Evolutionary conservation across 805 yeast species (phyloP).

Genomic region (Tetrapisispora iriomotensis): DNA sequence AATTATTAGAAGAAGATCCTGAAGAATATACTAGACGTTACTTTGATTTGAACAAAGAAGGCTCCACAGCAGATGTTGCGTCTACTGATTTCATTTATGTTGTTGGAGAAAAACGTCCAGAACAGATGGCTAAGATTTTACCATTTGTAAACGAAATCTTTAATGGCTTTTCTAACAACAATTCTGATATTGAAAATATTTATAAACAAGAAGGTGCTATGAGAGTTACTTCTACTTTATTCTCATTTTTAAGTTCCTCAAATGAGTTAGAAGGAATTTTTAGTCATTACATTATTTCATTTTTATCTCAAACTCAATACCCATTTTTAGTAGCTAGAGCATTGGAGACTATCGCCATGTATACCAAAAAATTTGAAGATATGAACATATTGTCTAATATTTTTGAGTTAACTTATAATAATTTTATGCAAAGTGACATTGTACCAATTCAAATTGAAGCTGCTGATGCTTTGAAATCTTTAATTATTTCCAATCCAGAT

Average conservation of each 20-base stretch:
- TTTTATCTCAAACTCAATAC: constrained; percentile 41
- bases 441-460: constrained; percentile 80
- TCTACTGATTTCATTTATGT: constrained; percentile 66
- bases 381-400: constrained; percentile 32
- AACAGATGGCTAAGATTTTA: constrained; percentile 43
- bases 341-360: constrained; percentile 44
- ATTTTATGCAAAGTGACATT: constrained; percentile 35
- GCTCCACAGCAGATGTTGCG: constrained; percentile 65
- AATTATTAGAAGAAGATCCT: constrained; percentile 70
- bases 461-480: constrained; percentile 77
- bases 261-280: constrained; percentile 59
- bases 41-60: constrained; percentile 56
- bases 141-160: constrained; percentile 47
- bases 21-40: constrained; percentile 70
- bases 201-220: constrained; percentile 74
- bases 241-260: constrained; percentile 29
- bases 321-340: constrained; percentile 67
- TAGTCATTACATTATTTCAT: constrained; percentile 51
- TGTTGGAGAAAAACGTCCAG: constrained; percentile 46
- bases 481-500: constrained; percentile 49
- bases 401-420: constrained; percentile 34
- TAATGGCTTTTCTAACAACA: constrained; percentile 26
- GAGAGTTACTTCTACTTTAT: constrained; percentile 65
- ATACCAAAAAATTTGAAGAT: constrained; percentile 28
- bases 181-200: constrained; percentile 33